Percentiles rank a stretch among this genome's conserved stretches.
These are phyloP conservation scores for Amaranthus hypochondriacus DNA, from an alignment of 148 eudicot genomes.

Conservation along the genomic window DNA sequence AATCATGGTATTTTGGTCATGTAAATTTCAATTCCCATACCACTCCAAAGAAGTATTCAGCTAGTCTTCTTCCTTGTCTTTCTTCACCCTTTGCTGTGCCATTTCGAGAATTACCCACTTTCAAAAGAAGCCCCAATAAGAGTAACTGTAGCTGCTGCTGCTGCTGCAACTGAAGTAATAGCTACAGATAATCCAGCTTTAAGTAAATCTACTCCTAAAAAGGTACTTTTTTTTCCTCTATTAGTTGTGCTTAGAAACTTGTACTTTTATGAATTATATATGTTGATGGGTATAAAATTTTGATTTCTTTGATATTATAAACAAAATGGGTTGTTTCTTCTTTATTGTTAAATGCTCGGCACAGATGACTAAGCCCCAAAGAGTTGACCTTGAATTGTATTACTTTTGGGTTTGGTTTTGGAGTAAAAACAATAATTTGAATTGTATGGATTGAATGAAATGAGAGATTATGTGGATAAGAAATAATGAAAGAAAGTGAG, in stretches of 20 bases:
- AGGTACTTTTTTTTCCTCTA: conserved; percentile 12
- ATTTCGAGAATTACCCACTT: conserved; percentile 7
- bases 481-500: too few species aligned
- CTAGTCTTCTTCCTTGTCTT: neutral
- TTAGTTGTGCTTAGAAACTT: neutral
- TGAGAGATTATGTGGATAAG: too few species aligned
- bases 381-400: too few species aligned
- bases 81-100: conserved; percentile 3
- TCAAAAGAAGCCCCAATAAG: neutral
- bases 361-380: too few species aligned
- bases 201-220: conserved; percentile 12
- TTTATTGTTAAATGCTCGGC: too few species aligned
- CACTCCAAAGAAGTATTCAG: conserved; percentile 10
- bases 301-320: neutral
- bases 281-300: neutral
- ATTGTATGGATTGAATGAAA: too few species aligned
- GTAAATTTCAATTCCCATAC: conserved; percentile 14
- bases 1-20: conserved; percentile 2
- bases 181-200: conserved; percentile 8
- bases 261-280: neutral
- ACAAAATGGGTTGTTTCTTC: neutral
- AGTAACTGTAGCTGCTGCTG: conserved; percentile 1
- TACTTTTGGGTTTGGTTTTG: too few species aligned
- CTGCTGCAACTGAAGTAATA: conserved; percentile 3
- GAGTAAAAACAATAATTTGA: too few species aligned